A percentile compares a stretch with the other conserved stretches of the same genome.
Evolutionary conservation across 345 rosid species (phyloP).

Genomic region (Salix dunnii): DNA sequence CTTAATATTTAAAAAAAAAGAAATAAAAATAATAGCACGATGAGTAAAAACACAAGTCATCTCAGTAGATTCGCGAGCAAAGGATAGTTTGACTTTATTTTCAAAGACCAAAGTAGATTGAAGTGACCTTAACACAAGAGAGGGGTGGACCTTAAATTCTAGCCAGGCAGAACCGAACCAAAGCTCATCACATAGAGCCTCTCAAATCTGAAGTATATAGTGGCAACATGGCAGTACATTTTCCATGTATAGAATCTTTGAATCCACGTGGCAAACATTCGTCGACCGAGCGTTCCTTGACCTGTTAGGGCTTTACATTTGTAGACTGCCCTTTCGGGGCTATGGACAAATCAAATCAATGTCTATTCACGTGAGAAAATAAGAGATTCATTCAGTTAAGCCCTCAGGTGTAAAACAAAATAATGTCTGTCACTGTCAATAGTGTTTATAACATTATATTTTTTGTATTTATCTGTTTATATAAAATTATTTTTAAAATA

Average conservation of each 20-base stretch:
- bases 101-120: too few relatives aligned
- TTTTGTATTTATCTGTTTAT: too few relatives aligned
- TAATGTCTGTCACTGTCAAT: too few relatives aligned
- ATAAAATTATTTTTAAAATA: too few relatives aligned
- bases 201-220: not conserved
- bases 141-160: not conserved
- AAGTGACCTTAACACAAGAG: too few relatives aligned
- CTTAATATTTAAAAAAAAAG: too few relatives aligned
- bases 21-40: too few relatives aligned
- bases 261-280: not conserved
- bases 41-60: too few relatives aligned
- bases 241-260: not conserved
- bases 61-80: too few relatives aligned
- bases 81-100: too few relatives aligned
- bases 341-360: not conserved
- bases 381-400: not conserved
- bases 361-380: not conserved
- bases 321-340: not conserved
- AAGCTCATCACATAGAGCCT: not conserved
- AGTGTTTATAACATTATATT: not conserved
- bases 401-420: not conserved
- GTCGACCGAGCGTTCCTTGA: not conserved
- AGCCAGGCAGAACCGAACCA: not conserved
- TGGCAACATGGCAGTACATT: not conserved
- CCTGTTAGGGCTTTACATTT: not conserved